These are phyloP conservation scores for Pyrus hybrid DNA, from an alignment of 331 rosid species.

Conservation along the genomic window DNA sequence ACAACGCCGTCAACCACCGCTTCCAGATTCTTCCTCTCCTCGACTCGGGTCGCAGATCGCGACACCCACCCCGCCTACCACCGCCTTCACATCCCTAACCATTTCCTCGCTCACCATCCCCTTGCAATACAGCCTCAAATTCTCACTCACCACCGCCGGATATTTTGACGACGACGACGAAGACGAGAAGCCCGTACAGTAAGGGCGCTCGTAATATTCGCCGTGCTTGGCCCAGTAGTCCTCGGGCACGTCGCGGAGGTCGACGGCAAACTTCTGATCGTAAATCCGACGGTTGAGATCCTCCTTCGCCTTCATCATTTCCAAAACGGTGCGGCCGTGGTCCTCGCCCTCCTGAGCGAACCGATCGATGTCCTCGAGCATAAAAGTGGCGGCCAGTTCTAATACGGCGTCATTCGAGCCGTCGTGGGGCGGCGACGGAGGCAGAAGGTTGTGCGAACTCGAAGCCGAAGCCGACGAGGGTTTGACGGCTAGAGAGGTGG, in stretches of 20 bases:
- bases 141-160: constrained; percentile 9
- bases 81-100: constrained; percentile 24
- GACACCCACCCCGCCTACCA: constrained; percentile 31
- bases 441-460: neutral
- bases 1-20: constrained; percentile 15
- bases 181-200: neutral
- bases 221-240: constrained; percentile 31
- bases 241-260: constrained; percentile 26
- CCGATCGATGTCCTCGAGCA: constrained; percentile 24
- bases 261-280: constrained; percentile 32
- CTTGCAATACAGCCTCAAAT: constrained; percentile 34
- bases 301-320: constrained; percentile 22
- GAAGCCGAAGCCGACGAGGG: neutral
- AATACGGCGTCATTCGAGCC: neutral
- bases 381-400: constrained; percentile 23
- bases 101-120: constrained; percentile 48
- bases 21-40: constrained; percentile 29
- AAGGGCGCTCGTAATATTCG: constrained; percentile 32
- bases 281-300: constrained; percentile 41
- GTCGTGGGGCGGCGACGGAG: neutral
- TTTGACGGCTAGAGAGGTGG: constrained; percentile 24
- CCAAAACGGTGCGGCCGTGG: constrained; percentile 16
- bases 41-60: constrained; percentile 40
- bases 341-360: constrained; percentile 20
- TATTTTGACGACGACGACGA: neutral